Evolutionary conservation across 441 rosid species (phyloP), one percentile per base, ranked within the genome.

Genomic region (Melastoma candidum): DNA sequence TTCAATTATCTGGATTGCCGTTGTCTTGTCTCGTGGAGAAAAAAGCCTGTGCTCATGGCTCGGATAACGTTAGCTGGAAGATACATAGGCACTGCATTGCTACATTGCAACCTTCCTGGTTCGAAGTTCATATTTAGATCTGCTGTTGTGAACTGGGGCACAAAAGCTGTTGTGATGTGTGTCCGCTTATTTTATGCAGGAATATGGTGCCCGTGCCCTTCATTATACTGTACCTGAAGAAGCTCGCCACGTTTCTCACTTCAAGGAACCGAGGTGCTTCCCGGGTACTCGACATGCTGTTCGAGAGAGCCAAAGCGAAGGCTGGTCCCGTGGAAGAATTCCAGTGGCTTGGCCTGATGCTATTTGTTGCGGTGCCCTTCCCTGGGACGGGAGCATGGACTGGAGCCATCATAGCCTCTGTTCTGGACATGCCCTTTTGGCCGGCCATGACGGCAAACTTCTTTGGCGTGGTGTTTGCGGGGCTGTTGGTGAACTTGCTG

Each of bases 351-450:
- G 96, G 96, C 1, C 70, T 90, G 51, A 90, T 90, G 97, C 96
- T 90, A 26, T 87, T 90, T 57, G 95, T 90, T 65, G 88, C 97
- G 13, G 96, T 90, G 66, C 97, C 93, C 25, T 90, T 90, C 64
- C 95, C 96, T 62, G 95, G 96, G 58, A 87, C 97, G 0, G 97
- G 97, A 61, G 92, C 92, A 17, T 87, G 97, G 97, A 90, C 96
- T 0, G 96, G 97, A 47, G 97, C 96, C 57, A 75, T 80, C 56
- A 74, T 90, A 54, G 95, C 96, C 61, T 80, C 97, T 2, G 65
- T 87, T 61, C 96, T 90, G 50, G 88, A 83, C 69, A 87, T 90
- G 93, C 90, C 96, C 11, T 90, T 87, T 59, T 90, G 93, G 96
- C 32, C 78, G 13, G 92, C 85, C 49, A 62, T 86, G 13, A 72